These are phyloP conservation scores for Cystobasidium tubakii DNA, from an alignment of 768 basidiomycete species.

Conservation along the genomic window DNA sequence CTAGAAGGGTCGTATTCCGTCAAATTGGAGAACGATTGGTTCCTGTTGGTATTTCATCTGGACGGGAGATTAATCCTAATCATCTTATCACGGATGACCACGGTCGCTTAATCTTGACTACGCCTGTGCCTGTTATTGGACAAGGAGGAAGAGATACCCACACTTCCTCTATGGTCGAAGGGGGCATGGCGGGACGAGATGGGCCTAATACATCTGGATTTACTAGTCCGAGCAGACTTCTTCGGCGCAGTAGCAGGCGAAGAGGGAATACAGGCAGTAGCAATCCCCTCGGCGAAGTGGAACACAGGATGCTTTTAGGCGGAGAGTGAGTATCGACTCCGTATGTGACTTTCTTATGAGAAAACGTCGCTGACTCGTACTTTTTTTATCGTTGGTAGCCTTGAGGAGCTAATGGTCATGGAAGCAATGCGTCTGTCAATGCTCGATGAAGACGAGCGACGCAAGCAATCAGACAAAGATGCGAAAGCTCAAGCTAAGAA, in stretches of 20 bases:
- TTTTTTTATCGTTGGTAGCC: not conserved
- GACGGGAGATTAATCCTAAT: conserved; percentile 61
- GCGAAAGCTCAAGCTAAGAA: conserved; percentile 31
- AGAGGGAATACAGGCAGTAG: not conserved
- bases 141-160: conserved; percentile 32
- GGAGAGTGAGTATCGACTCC: conserved; percentile 32
- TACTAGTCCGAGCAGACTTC: conserved; percentile 16
- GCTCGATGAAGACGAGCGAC: conserved; percentile 89
- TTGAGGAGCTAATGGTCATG: conserved; percentile 84
- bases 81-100: conserved; percentile 41
- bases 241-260: conserved; percentile 11
- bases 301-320: not conserved
- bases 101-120: not conserved
- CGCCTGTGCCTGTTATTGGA: conserved; percentile 12
- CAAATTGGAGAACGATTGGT: conserved; percentile 96
- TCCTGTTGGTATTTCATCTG: conserved; percentile 92
- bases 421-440: conserved; percentile 96
- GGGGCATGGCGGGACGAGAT: conserved; percentile 1
- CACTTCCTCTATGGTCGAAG: conserved; percentile 34
- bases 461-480: conserved; percentile 54
- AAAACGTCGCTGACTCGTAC: conserved; percentile 36
- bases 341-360: too few species aligned
- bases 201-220: conserved; percentile 11
- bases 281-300: not conserved
- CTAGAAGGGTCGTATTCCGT: conserved; percentile 93